phyloP scores from a whole-genome alignment of 1,284 basidiomycete genomes.

The Cronartium ribicola region DNA sequence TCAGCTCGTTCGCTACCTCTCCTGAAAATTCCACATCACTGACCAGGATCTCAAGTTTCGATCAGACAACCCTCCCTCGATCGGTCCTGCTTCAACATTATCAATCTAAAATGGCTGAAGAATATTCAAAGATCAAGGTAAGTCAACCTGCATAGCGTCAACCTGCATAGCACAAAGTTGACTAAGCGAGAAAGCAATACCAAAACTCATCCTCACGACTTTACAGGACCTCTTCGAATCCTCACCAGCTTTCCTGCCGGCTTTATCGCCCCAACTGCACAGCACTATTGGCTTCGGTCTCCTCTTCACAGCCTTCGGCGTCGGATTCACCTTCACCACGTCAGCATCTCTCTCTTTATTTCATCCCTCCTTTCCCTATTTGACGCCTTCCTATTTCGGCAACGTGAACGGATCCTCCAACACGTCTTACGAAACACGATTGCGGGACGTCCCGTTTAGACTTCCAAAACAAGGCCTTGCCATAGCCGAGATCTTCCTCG shows the following conservation, averaged over 20 bases:
- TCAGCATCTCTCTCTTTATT: neutral
- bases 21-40: too few species aligned
- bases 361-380: neutral
- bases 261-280: slow-evolving; percentile 21
- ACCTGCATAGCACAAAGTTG: neutral
- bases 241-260: slow-evolving; percentile 4
- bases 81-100: too few species aligned
- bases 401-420: neutral
- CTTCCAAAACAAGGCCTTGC: slow-evolving; percentile 10
- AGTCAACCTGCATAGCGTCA: neutral
- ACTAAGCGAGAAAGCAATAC: neutral
- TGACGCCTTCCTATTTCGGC: neutral
- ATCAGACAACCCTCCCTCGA: too few species aligned
- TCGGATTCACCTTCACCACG: slow-evolving; percentile 36
- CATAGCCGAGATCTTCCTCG: slow-evolving; percentile 20
- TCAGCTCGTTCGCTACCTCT: too few species aligned
- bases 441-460: neutral
- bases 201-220: neutral
- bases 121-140: neutral
- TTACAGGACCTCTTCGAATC: slow-evolving; percentile 1
- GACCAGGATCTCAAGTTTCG: too few species aligned
- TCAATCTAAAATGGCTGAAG: slow-evolving; percentile 8
- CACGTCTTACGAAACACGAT: neutral
- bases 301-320: slow-evolving; percentile 16
- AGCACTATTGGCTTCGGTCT: slow-evolving; percentile 33